These are phyloP conservation scores for Eucalyptus guilfoylei DNA, from an alignment of 345 rosid genomes.

Conservation along the genomic window DNA sequence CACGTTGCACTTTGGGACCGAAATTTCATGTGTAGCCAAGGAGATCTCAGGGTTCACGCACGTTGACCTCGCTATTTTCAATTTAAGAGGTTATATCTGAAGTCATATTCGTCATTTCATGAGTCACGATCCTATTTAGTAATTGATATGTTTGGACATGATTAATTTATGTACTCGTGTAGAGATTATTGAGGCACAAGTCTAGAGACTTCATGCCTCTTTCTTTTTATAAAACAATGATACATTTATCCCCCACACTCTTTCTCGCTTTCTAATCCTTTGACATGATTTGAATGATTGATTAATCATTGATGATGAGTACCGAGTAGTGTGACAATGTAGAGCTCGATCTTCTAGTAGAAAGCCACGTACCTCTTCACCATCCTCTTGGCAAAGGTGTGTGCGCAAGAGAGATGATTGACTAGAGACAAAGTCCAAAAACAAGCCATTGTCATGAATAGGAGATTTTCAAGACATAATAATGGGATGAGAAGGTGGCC, in stretches of 20 bases:
- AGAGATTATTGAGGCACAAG: fast-evolving
- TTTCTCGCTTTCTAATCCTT: fast-evolving
- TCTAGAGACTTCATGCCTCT: neutral
- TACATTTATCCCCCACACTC: fast-evolving
- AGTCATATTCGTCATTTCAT: neutral
- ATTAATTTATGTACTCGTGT: fast-evolving
- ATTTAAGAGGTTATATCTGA: fast-evolving
- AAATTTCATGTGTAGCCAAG: neutral
- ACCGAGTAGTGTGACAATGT: neutral
- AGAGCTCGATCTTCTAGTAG: neutral
- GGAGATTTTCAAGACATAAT: neutral
- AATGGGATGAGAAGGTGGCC: neutral
- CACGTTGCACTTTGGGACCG: neutral
- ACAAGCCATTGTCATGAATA: fast-evolving
- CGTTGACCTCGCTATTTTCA: neutral
- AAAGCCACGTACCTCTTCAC: neutral
- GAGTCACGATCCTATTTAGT: fast-evolving
- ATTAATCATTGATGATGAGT: fast-evolving
- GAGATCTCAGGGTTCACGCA: fast-evolving
- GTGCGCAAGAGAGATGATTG: neutral
- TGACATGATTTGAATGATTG: neutral
- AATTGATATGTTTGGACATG: fast-evolving
- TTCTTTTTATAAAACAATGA: neutral
- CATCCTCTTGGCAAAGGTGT: neutral
- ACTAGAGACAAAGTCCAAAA: neutral